phyloP scores from a whole-genome alignment of 306 rosid genomes.

The Fagus crenata region DNA sequence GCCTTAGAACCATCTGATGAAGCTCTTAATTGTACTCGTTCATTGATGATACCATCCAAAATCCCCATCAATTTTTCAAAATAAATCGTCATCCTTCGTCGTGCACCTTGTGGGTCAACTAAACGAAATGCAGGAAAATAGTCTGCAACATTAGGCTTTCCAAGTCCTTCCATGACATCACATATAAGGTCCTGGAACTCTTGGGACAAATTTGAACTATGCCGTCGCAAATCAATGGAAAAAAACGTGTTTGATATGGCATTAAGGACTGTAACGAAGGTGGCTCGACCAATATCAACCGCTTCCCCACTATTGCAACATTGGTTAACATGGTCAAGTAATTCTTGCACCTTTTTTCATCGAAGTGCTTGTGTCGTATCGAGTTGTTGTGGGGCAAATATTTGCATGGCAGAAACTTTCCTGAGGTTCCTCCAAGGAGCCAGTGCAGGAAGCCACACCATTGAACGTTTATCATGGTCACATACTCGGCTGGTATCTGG shows the following conservation, averaged over 20 bases:
- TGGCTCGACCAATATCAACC: neutral
- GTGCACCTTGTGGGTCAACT: conserved; percentile 3
- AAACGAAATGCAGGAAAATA: neutral
- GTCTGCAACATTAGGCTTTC: conserved; percentile 1
- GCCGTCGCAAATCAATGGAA: neutral
- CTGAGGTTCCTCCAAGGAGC: conserved; percentile 5
- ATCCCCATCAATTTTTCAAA: neutral
- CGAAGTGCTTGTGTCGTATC: neutral
- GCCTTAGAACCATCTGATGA: neutral
- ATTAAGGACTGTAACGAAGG: neutral
- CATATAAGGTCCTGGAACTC: neutral
- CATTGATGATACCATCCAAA: conserved; percentile 10
- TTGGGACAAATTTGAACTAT: neutral
- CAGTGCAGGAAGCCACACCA: conserved; percentile 1
- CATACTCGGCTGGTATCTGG: neutral
- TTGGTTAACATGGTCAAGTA: neutral
- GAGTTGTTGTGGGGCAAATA: neutral
- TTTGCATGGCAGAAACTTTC: neutral
- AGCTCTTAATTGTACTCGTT: conserved; percentile 6
- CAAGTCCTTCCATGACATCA: neutral
- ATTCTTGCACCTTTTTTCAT: conserved; percentile 6
- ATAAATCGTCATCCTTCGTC: neutral
- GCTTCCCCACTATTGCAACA: neutral
- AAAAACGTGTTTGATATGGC: neutral
- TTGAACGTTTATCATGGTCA: neutral